Conservation (phyloP, 352 stramenopile species). For the Phytophthora meadii region DNA sequence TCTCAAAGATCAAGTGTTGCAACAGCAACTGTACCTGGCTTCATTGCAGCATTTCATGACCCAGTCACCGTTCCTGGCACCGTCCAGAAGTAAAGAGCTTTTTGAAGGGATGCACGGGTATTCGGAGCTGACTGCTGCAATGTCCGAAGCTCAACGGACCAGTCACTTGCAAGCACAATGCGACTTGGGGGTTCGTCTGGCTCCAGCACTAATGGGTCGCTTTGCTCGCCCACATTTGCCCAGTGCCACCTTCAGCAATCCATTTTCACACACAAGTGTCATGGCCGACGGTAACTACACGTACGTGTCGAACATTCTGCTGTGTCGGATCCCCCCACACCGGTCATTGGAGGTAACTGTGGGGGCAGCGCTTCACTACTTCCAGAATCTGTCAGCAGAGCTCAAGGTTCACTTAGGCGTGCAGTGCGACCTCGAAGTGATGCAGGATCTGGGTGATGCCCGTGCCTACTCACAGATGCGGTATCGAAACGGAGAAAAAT, state of each 20-base stretch:
- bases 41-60: constrained; percentile 63
- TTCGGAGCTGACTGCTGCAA: constrained; percentile 24
- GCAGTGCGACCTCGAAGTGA: constrained; percentile 33
- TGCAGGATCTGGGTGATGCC: constrained; percentile 40
- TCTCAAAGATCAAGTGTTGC: constrained; percentile 63
- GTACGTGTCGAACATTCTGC: constrained; percentile 60
- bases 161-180: constrained; percentile 46
- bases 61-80: constrained; percentile 55
- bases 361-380: constrained; percentile 48
- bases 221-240: constrained; percentile 47
- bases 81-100: constrained; percentile 57
- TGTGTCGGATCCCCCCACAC: constrained; percentile 49
- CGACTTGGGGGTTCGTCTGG: constrained; percentile 39
- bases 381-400: constrained; percentile 40
- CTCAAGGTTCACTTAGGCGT: constrained; percentile 42
- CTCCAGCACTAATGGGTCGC: constrained; percentile 43
- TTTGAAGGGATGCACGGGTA: constrained; percentile 59
- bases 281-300: constrained; percentile 57
- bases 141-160: constrained; percentile 33
- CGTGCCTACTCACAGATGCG: constrained; percentile 49
- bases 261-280: constrained; percentile 68
- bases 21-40: constrained; percentile 72
- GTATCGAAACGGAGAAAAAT: constrained; percentile 49
- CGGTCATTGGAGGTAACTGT: constrained; percentile 42
- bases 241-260: constrained; percentile 36